These are phyloP conservation scores for Beauveria australis DNA, from an alignment of 2,329 filamentous ascomycete genomes.

Conservation along the genomic window DNA sequence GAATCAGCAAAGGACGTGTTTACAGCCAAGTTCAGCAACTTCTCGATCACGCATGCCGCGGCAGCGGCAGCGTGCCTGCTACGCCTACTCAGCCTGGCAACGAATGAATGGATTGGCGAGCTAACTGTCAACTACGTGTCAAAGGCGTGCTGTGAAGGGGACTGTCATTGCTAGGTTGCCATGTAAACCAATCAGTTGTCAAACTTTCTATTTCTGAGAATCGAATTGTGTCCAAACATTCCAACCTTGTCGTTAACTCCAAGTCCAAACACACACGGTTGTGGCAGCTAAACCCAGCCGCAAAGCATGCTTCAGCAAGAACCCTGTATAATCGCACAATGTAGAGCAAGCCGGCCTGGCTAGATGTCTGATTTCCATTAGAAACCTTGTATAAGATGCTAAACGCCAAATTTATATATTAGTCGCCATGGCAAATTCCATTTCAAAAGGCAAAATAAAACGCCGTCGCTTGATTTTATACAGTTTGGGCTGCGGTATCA, in stretches of 20 bases:
- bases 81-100: conserved; percentile 1
- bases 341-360: too few species aligned
- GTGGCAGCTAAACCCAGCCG: too few species aligned
- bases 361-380: not conserved
- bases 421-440: not conserved
- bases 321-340: too few species aligned
- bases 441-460: not conserved
- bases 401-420: not conserved
- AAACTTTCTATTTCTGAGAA: too few species aligned
- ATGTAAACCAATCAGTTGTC: too few species aligned
- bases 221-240: too few species aligned
- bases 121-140: conserved; percentile 10
- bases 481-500: not conserved
- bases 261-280: too few species aligned
- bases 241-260: too few species aligned
- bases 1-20: conserved; percentile 5
- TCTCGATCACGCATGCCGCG: conserved; percentile 9
- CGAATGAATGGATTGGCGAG: conserved; percentile 9
- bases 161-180: conserved; percentile 7
- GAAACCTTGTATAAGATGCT: not conserved
- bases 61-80: too few species aligned
- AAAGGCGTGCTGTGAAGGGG: conserved; percentile 3
- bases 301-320: too few species aligned
- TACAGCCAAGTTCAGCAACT: conserved; percentile 10
- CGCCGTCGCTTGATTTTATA: not conserved